Conservation (phyloP, 2,329 filamentous ascomycete genomes). For the Colletotrichum australisinense region DNA sequence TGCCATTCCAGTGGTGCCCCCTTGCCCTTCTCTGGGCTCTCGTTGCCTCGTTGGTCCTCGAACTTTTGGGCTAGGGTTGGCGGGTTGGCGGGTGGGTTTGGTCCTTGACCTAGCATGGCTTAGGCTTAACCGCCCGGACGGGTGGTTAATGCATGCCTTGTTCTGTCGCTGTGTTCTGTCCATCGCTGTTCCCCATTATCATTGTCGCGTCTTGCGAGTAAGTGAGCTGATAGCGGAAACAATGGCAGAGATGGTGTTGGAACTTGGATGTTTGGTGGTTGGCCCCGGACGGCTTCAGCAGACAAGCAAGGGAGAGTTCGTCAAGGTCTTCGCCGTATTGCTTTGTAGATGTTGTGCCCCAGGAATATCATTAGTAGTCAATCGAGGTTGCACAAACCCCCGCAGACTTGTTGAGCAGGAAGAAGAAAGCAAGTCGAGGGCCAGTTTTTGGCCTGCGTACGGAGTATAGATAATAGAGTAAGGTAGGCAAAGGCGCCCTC, state of each 20-base stretch:
- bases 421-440: neutral
- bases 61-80: neutral
- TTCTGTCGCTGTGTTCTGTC: neutral
- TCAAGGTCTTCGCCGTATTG: too few relatives aligned
- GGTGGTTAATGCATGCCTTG: slow-evolving; percentile 14
- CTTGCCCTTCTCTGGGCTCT: too few relatives aligned
- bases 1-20: slow-evolving; percentile 11
- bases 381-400: neutral
- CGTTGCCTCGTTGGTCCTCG: neutral
- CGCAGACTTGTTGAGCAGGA: neutral
- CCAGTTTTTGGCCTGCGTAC: too few relatives aligned
- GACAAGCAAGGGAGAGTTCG: neutral
- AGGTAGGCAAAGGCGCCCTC: too few relatives aligned
- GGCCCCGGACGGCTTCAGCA: neutral
- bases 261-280: neutral
- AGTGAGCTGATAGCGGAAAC: neutral
- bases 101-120: slow-evolving; percentile 10
- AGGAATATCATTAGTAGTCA: neutral
- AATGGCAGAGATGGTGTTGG: neutral
- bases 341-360: neutral
- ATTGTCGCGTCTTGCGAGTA: neutral
- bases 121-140: slow-evolving; percentile 30
- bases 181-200: neutral
- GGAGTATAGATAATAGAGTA: too few relatives aligned
- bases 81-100: neutral